phyloP scores from a whole-genome alignment of 805 yeast genomes.

The Spathaspora arborariae region DNA sequence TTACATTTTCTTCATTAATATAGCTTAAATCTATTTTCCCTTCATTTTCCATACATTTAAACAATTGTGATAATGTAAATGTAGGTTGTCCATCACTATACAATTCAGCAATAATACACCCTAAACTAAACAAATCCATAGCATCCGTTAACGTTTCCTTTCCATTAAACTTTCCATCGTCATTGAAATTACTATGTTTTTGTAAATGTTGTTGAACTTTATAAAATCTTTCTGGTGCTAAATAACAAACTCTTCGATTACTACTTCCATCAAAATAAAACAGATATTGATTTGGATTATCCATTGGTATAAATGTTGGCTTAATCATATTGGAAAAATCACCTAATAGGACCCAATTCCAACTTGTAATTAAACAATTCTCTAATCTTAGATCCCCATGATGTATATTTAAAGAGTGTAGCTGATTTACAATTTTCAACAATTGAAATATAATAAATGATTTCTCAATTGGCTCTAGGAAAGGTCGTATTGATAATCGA shows the following conservation, averaged over 20 bases:
- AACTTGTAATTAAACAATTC: conserved; percentile 78
- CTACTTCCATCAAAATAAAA: conserved; percentile 88
- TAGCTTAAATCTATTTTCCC: conserved; percentile 57
- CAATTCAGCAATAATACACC: conserved; percentile 88
- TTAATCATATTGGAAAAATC: conserved; percentile 80
- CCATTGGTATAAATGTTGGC: conserved; percentile 84
- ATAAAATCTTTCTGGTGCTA: conserved; percentile 90
- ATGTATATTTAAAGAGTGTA: conserved; percentile 57
- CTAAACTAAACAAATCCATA: conserved; percentile 81
- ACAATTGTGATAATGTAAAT: conserved; percentile 82
- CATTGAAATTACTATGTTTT: conserved; percentile 17
- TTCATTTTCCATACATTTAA: conserved; percentile 72
- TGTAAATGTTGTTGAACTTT: conserved; percentile 21
- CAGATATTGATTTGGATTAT: conserved; percentile 87
- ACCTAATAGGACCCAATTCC: conserved; percentile 80
- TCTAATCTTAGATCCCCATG: conserved; percentile 96
- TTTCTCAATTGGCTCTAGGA: conserved; percentile 75
- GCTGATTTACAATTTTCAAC: conserved; percentile 53
- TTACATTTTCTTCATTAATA: conserved; percentile 44
- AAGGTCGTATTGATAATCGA: conserved; percentile 81
- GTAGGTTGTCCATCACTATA: conserved; percentile 83
- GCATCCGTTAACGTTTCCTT: conserved; percentile 41
- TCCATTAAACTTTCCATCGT: conserved; percentile 21
- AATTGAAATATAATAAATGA: conserved; percentile 83
- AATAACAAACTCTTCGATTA: conserved; percentile 78